Evolutionary conservation across 1,284 basidiomycete species (phyloP).

Genomic region (Tylopilus sp.): DNA sequence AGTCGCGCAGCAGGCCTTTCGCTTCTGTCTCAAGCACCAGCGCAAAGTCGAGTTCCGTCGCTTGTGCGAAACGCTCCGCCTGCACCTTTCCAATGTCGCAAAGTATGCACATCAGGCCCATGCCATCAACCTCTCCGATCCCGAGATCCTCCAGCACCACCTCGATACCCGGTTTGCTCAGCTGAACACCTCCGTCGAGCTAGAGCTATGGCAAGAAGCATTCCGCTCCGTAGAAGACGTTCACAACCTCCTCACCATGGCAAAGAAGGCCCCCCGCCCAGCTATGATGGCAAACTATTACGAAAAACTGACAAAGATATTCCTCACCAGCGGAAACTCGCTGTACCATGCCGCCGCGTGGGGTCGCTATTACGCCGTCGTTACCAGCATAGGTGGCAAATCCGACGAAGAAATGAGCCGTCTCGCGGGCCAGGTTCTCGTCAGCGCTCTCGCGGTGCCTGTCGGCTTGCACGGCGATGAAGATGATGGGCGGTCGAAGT

Average conservation of each 20-base stretch:
- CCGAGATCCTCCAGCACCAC: constrained; percentile 95
- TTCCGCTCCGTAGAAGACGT: constrained; percentile 99
- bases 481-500: constrained; percentile 73
- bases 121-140: constrained; percentile 96
- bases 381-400: constrained; percentile 64
- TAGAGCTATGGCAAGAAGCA: constrained; percentile 99
- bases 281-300: constrained; percentile 99
- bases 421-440: constrained; percentile 89
- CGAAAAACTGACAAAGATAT: constrained; percentile 96
- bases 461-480: constrained; percentile 71
- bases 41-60: constrained; percentile 98
- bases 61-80: constrained; percentile 93
- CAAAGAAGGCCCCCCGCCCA: constrained; percentile 88
- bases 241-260: constrained; percentile 91
- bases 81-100: constrained; percentile 92
- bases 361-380: constrained; percentile 78
- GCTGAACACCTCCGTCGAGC: constrained; percentile 96
- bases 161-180: constrained; percentile 98
- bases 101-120: constrained; percentile 96
- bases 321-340: constrained; percentile 89
- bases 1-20: constrained; percentile 96
- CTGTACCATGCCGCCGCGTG: constrained; percentile 98
- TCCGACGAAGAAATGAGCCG: constrained; percentile 77
- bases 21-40: constrained; percentile 92
- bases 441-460: constrained; percentile 92